Evolutionary conservation across 1,284 basidiomycete genomes (phyloP).

Genomic region (Microbotryomycetes sp.): DNA sequence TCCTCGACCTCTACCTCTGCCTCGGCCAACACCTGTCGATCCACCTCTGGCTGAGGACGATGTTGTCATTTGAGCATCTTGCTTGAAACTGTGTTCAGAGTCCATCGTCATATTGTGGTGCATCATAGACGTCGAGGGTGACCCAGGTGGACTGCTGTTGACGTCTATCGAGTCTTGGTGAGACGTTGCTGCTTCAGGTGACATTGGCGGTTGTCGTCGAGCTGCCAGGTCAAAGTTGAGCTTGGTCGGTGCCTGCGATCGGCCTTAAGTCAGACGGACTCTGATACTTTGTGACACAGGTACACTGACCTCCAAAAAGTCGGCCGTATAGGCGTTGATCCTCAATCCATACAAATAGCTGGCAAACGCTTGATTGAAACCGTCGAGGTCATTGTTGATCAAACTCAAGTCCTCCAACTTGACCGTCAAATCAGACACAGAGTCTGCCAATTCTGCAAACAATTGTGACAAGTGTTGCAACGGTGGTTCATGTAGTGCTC

Average conservation of each 20-base stretch:
- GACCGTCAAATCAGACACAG: slow-evolving; percentile 38
- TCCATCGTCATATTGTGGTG: not conserved
- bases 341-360: slow-evolving; percentile 43
- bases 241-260: slow-evolving; percentile 27
- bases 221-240: slow-evolving; percentile 29
- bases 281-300: not conserved
- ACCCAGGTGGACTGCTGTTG: not conserved
- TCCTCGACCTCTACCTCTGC: slow-evolving; percentile 10
- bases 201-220: slow-evolving; percentile 1
- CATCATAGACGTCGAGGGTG: not conserved
- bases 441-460: slow-evolving; percentile 42
- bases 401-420: slow-evolving; percentile 39
- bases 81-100: slow-evolving; percentile 1
- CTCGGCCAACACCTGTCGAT: slow-evolving; percentile 1
- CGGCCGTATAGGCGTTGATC: slow-evolving; percentile 45
- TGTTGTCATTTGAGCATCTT: not conserved
- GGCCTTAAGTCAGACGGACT: not conserved
- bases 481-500: slow-evolving; percentile 29
- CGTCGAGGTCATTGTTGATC: slow-evolving; percentile 39
- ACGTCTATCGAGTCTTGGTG: not conserved
- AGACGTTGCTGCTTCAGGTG: not conserved
- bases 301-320: slow-evolving; percentile 40
- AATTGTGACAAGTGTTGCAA: slow-evolving; percentile 40
- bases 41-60: not conserved
- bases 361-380: slow-evolving; percentile 44